Conservation (phyloP, 257 asterid species). For the Ballota nigra region DNA sequence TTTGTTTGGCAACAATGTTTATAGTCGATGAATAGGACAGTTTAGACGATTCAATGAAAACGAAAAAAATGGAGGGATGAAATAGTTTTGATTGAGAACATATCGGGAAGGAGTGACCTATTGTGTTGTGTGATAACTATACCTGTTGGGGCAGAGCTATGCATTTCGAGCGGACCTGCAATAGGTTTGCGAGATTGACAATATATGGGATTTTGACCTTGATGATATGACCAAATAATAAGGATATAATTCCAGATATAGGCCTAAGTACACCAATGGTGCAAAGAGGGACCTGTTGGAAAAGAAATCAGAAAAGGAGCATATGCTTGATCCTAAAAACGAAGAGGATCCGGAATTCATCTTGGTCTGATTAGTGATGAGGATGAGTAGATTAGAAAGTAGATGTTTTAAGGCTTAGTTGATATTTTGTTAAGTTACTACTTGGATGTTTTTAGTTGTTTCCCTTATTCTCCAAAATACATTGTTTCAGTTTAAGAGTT, state of each 20-base stretch:
- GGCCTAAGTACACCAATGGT: too few relatives aligned
- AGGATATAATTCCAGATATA: neutral
- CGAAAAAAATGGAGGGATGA: neutral
- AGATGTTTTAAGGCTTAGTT: neutral
- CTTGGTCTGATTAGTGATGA: neutral
- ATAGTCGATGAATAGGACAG: neutral
- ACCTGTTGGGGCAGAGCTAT: neutral
- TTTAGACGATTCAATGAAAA: neutral
- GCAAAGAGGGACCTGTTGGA: neutral
- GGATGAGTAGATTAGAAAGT: neutral
- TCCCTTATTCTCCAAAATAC: neutral
- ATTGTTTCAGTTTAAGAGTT: neutral
- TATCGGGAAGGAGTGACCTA: neutral
- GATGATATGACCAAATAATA: neutral
- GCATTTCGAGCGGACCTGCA: neutral
- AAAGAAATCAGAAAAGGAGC: neutral
- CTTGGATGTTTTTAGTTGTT: neutral
- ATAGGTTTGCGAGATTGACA: neutral
- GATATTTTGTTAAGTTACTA: neutral
- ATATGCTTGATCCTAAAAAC: neutral
- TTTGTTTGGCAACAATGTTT: neutral
- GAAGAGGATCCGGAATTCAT: neutral
- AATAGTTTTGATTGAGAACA: neutral
- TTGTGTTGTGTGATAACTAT: neutral
- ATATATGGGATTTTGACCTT: neutral